These are phyloP conservation scores for Geum urbanum DNA, from an alignment of 306 rosid genomes.

Conservation along the genomic window DNA sequence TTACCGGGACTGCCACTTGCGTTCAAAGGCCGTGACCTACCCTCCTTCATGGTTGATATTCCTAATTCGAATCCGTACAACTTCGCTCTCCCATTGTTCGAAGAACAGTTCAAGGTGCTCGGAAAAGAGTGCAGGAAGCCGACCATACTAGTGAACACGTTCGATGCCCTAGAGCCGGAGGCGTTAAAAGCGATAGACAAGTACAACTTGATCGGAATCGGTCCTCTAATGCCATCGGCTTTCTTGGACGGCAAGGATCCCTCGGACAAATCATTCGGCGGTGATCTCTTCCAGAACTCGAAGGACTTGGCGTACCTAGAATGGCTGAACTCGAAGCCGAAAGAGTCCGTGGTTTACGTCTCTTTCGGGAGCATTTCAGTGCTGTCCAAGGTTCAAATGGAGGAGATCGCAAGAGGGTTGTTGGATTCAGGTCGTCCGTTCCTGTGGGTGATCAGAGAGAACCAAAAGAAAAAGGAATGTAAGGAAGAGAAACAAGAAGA, in stretches of 20 bases:
- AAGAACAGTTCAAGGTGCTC: conserved; percentile 17
- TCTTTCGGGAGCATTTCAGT: conserved; percentile 30
- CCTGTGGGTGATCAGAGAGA: conserved; percentile 31
- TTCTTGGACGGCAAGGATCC: conserved; percentile 18
- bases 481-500: background rate
- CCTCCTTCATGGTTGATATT: conserved; percentile 26
- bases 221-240: conserved; percentile 22
- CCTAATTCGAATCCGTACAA: background rate
- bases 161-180: conserved; percentile 26
- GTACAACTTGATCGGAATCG: conserved; percentile 24
- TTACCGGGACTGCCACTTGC: conserved; percentile 27
- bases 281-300: conserved; percentile 8
- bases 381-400: conserved; percentile 20
- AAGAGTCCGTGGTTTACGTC: conserved; percentile 24
- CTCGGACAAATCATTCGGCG: background rate
- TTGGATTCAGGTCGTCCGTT: conserved; percentile 16
- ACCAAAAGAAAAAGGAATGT: background rate
- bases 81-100: background rate
- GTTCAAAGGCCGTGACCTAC: conserved; percentile 27
- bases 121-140: background rate
- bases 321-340: conserved; percentile 27
- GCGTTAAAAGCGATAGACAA: conserved; percentile 20
- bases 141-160: conserved; percentile 30
- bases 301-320: conserved; percentile 8
- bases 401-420: conserved; percentile 25